These are phyloP conservation scores for Nasturtium officinale DNA, from an alignment of 345 rosid species.

Conservation along the genomic window DNA sequence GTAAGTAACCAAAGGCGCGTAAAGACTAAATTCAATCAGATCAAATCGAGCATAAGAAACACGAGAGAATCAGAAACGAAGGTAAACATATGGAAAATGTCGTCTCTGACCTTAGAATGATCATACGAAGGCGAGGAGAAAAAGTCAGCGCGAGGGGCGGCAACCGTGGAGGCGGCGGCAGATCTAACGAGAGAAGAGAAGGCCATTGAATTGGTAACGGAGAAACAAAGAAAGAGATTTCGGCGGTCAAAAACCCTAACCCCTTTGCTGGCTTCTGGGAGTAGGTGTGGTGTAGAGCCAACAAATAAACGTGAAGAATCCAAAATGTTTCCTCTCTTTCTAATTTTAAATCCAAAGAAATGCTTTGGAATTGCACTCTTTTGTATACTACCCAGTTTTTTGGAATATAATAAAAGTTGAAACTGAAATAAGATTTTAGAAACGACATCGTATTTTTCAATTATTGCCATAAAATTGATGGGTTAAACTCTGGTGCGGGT, in stretches of 20 bases:
- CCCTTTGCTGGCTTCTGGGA: constrained; percentile 36
- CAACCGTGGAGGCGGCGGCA: constrained; percentile 47
- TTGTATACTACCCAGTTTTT: constrained; percentile 26
- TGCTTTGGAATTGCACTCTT: constrained; percentile 27
- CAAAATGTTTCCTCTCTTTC: constrained; percentile 25
- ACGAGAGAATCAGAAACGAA: background rate
- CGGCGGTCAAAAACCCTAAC: constrained; percentile 35
- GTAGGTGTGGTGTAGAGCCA: constrained; percentile 44
- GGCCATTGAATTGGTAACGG: constrained; percentile 56
- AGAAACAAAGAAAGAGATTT: constrained; percentile 28
- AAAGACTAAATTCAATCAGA: constrained; percentile 11
- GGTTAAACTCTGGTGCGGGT: constrained; percentile 27
- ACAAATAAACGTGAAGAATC: constrained; percentile 39
- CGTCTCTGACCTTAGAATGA: constrained; percentile 59
- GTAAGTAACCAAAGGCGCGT: constrained; percentile 10
- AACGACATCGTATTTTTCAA: no score
- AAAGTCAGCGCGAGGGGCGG: constrained; percentile 46
- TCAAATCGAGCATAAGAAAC: constrained; percentile 18
- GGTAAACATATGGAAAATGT: constrained; percentile 8
- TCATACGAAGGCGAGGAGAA: constrained; percentile 46
- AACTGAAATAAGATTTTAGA: no score
- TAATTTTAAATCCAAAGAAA: constrained; percentile 16
- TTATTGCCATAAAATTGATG: constrained; percentile 31
- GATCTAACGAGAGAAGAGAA: constrained; percentile 73
- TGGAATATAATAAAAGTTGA: no score